Evolutionary conservation across 257 asterid species (phyloP).

Genomic region (Agastache rugosa): DNA sequence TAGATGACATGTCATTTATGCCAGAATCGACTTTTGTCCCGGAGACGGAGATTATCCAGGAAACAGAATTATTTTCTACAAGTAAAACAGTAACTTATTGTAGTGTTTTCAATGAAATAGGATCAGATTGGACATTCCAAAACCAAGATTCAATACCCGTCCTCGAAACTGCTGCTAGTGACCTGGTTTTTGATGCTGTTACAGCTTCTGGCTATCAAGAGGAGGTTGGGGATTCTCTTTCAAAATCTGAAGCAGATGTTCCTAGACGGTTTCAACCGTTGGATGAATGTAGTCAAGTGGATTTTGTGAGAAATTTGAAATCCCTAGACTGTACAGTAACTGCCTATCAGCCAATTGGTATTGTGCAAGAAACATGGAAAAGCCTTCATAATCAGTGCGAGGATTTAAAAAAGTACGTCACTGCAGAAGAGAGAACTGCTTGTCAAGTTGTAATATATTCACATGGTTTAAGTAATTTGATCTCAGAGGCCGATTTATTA

Average conservation of each 20-base stretch:
- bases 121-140: conserved; percentile 40
- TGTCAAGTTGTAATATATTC: conserved; percentile 47
- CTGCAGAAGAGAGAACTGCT: conserved; percentile 72
- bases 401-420: conserved; percentile 54
- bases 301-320: conserved; percentile 45
- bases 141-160: conserved; percentile 44
- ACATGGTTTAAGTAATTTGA: conserved; percentile 62
- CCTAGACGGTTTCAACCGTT: conserved; percentile 54
- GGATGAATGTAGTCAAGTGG: conserved; percentile 92
- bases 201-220: conserved; percentile 45
- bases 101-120: conserved; percentile 44
- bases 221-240: conserved; percentile 67
- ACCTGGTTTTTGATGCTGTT: conserved; percentile 38
- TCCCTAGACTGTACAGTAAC: conserved; percentile 40
- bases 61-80: conserved; percentile 52
- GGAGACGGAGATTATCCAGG: conserved; percentile 60
- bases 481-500: conserved; percentile 82
- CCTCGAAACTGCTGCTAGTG: conserved; percentile 35
- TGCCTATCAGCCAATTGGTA: conserved; percentile 43
- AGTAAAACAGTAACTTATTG: conserved; percentile 53
- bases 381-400: conserved; percentile 54
- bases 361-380: conserved; percentile 76
- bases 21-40: conserved; percentile 78
- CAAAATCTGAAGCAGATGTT: conserved; percentile 51
- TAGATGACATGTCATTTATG: conserved; percentile 51